These are phyloP conservation scores for Vanrija humicola DNA, from an alignment of 1,284 basidiomycete genomes.

Conservation along the genomic window DNA sequence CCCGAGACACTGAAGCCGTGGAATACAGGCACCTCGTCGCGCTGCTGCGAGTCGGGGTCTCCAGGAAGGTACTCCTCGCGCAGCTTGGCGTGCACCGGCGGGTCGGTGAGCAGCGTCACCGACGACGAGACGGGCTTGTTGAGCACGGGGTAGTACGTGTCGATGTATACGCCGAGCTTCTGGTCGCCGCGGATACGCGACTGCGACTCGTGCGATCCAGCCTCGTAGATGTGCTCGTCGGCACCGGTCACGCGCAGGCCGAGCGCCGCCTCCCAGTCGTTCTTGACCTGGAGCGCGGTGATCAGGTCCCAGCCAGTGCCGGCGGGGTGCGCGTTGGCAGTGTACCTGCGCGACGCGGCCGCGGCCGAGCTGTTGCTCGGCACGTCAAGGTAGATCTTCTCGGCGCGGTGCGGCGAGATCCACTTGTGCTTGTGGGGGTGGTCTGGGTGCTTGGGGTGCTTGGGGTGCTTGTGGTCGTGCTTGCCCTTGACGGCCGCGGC, in stretches of 20 bases:
- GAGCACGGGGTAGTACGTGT: conserved; percentile 72
- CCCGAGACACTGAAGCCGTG: conserved; percentile 45
- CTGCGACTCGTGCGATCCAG: conserved; percentile 40
- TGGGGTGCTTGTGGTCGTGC: not conserved
- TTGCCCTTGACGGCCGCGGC: not conserved
- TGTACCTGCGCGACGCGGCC: conserved; percentile 41
- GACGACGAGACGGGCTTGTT: conserved; percentile 64
- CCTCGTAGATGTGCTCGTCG: conserved; percentile 44
- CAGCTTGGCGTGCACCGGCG: conserved; percentile 51
- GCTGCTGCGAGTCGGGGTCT: conserved; percentile 49
- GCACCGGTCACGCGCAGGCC: conserved; percentile 39
- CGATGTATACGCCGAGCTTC: conserved; percentile 45
- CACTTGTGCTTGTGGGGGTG: not conserved
- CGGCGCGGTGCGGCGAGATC: conserved; percentile 36
- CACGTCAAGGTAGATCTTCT: conserved; percentile 42
- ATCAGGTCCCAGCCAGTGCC: conserved; percentile 46
- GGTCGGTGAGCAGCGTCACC: conserved; percentile 37
- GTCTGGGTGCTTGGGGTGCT: not conserved
- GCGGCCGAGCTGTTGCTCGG: conserved; percentile 38
- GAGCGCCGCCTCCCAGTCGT: conserved; percentile 46
- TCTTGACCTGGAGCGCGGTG: conserved; percentile 45
- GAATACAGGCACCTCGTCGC: conserved; percentile 51
- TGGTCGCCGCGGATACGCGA: conserved; percentile 25
- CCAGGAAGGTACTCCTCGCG: conserved; percentile 49
- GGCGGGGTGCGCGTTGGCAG: conserved; percentile 41